Evolutionary conservation across 2,329 filamentous ascomycete species (phyloP), one percentile per base, ranked within the genome.

Genomic region (Plenodomus biglobosus): DNA sequence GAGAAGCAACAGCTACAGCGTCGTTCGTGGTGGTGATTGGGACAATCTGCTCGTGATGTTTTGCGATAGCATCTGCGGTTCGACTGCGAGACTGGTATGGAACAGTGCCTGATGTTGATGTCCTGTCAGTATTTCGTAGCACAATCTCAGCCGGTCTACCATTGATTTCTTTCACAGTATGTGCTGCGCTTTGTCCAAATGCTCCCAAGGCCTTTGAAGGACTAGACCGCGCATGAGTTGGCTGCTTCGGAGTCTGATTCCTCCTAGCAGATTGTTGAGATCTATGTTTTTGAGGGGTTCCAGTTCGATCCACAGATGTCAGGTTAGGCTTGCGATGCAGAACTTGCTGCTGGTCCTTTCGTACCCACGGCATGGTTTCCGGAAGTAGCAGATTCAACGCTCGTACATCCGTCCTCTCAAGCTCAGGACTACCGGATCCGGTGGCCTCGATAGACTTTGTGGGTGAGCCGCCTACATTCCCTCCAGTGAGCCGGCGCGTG

Each of bases 401-500:
- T 2, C n/a, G 24, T 17, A 39, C 5, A 0, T 11, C n/a, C 16
- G 38, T n/a, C 11, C 49, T 42, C 19, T 53, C 22, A 4, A 8
- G 4, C 17, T 48, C 18, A 8, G 19, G 32, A 16, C 16, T 44
- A n/a, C 37, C 35, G 21, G 21, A 24, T 13, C 22, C 34, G 8
- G 32, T 42, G 1, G 47, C 3, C 22, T 42, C 44, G 19, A 21
- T 35, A 18, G 44, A 44, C 10, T 15, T 32, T 15, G 27, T 32
- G 11, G 27, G 27, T 32, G 27, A 32, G 6, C 6, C 27, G 3
- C 15, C 27, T 11, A 11, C 8, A 18, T 38, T 45, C 17, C 64
- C 63, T 43, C 51, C 62, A 3, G 59, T 66, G 3, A 70, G 40
- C 11, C 62, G 58, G 19, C 65, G 65, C 30, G 48, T 57, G 41